A percentile compares a stretch with the other conserved stretches of the same genome.
These are phyloP conservation scores for Starmerella sirachaensis DNA, from an alignment of 805 yeast species.

Conservation along the genomic window DNA sequence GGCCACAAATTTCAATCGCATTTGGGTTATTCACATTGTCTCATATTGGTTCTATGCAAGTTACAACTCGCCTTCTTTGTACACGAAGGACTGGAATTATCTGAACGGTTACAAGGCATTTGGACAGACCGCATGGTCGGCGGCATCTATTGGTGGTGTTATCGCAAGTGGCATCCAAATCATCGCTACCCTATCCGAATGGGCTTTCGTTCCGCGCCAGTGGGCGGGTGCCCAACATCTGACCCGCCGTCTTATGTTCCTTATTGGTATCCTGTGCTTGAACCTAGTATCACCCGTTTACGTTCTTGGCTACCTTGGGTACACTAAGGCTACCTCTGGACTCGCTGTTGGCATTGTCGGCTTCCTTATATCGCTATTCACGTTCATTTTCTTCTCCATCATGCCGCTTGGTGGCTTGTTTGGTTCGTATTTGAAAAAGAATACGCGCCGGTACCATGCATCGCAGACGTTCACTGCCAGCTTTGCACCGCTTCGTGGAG, in stretches of 20 bases:
- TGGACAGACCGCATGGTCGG: constrained; percentile 84
- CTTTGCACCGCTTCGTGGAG: constrained; percentile 65
- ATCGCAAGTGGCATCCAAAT: constrained; percentile 74
- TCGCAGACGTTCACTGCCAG: constrained; percentile 94
- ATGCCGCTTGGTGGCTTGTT: constrained; percentile 97
- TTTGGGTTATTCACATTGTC: constrained; percentile 88
- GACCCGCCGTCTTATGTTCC: constrained; percentile 71
- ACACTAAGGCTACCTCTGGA: constrained; percentile 54
- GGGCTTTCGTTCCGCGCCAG: constrained; percentile 91
- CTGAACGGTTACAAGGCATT: constrained; percentile 75
- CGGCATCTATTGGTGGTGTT: constrained; percentile 85
- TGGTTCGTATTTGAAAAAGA: constrained; percentile 79
- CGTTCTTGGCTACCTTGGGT: constrained; percentile 65
- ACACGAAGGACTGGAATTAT: constrained; percentile 78
- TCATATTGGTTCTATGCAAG: constrained; percentile 92
- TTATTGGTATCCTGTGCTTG: constrained; percentile 49
- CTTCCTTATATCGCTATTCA: constrained; percentile 76
- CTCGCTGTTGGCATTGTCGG: constrained; percentile 70
- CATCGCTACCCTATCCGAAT: constrained; percentile 78
- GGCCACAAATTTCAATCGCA: constrained; percentile 91
- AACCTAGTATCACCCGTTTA: constrained; percentile 82
- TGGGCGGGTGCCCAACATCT: constrained; percentile 99
- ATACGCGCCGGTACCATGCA: constrained; percentile 78
- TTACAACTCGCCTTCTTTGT: constrained; percentile 81
- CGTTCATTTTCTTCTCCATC: constrained; percentile 73